phyloP scores from a whole-genome alignment of 1,284 basidiomycete species.

The Agaricales sp. region DNA sequence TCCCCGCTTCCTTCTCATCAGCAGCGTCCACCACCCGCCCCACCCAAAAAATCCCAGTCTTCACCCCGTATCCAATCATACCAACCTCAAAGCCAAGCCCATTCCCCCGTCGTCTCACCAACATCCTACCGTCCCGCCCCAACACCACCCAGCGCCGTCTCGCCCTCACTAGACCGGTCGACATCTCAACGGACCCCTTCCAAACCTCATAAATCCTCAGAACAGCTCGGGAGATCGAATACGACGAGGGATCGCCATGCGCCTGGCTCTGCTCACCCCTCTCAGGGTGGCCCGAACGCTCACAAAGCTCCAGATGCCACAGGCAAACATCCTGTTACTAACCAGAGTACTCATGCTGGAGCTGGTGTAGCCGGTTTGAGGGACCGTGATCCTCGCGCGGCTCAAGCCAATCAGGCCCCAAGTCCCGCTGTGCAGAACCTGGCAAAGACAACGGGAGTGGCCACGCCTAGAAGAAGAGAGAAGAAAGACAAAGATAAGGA shows the following conservation, averaged over 20 bases:
- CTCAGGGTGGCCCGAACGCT: slow-evolving; percentile 12
- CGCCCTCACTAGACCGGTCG: slow-evolving; percentile 62
- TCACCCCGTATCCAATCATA: slow-evolving; percentile 14
- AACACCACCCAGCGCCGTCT: slow-evolving; percentile 46
- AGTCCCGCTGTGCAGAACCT: slow-evolving; percentile 48
- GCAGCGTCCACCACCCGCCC: slow-evolving; percentile 37
- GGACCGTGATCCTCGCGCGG: slow-evolving; percentile 25
- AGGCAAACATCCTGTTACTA: too few relatives aligned
- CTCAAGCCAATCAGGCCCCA: slow-evolving; percentile 30
- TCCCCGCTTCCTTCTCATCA: slow-evolving; percentile 14
- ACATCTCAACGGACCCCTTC: slow-evolving; percentile 59
- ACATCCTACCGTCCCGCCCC: slow-evolving; percentile 57
- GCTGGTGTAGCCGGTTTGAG: slow-evolving; percentile 11
- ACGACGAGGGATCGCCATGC: slow-evolving; percentile 48
- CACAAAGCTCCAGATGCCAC: slow-evolving; percentile 9
- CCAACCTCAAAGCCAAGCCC: slow-evolving; percentile 20
- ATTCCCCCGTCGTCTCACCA: slow-evolving; percentile 27
- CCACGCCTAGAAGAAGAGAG: slow-evolving; percentile 77
- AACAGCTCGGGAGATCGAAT: slow-evolving; percentile 45
- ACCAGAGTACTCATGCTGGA: too few relatives aligned
- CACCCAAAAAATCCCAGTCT: slow-evolving; percentile 40
- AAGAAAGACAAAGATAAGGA: slow-evolving; percentile 84
- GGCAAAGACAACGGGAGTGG: slow-evolving; percentile 55
- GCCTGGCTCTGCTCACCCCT: slow-evolving; percentile 21
- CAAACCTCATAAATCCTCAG: slow-evolving; percentile 33